Evolutionary conservation across 192 early-diverging fungal genomes (phyloP).

Genomic region (Coemansia sp.): DNA sequence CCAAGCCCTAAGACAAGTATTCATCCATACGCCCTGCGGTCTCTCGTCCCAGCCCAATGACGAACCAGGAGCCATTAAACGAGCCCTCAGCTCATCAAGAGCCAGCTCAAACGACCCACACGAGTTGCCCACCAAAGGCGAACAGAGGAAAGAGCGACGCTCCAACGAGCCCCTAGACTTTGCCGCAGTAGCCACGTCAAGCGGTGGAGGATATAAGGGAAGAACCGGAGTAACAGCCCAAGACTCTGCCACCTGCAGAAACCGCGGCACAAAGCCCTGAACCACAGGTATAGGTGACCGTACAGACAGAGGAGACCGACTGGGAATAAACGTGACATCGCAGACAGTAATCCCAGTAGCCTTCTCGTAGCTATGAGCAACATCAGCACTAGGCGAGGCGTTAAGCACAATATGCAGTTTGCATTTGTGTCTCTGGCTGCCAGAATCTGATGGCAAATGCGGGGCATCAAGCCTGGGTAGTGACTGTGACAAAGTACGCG

Average conservation of each 20-base stretch:
- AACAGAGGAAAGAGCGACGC: constrained; percentile 4
- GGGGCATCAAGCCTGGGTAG: constrained; percentile 17
- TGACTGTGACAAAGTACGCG: constrained; percentile 1
- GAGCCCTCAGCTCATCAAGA: constrained; percentile 2
- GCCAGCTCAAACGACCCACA: constrained; percentile 8
- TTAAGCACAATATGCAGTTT: constrained; percentile 30
- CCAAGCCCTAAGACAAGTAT: constrained; percentile 31
- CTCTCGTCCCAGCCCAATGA: neutral
- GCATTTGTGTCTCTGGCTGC: neutral
- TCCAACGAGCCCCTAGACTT: neutral
- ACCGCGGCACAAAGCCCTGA: neutral
- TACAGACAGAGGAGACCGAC: neutral
- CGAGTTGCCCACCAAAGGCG: neutral
- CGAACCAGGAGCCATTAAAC: neutral
- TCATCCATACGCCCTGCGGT: constrained; percentile 27
- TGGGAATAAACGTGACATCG: constrained; percentile 18
- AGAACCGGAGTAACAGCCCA: neutral
- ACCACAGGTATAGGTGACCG: too few species aligned
- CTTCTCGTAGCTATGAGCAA: constrained; percentile 23
- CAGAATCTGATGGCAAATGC: neutral
- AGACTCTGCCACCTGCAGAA: constrained; percentile 15
- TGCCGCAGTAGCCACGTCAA: neutral
- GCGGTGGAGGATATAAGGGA: constrained; percentile 16
- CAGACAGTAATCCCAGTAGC: constrained; percentile 27
- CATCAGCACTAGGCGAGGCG: neutral